Percentiles rank a stretch among this genome's conserved stretches.
Evolutionary conservation across 345 rosid species (phyloP).

Genomic region (Syzygium grande): DNA sequence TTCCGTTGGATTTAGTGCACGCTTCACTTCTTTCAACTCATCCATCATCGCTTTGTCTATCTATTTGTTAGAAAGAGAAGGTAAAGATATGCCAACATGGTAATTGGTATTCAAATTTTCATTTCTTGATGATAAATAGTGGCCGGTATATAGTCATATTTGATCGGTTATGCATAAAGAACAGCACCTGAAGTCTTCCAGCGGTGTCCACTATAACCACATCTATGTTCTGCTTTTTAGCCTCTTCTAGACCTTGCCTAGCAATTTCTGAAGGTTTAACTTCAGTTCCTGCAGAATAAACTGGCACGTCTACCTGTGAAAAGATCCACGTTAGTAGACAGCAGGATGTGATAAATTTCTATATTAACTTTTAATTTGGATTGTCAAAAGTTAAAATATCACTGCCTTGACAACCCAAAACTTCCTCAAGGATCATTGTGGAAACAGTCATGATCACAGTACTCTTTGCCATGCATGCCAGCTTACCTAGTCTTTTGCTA

Average conservation of each 20-base stretch:
- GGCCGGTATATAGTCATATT: not conserved
- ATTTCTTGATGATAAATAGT: not conserved
- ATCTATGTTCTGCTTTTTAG: constrained; percentile 73
- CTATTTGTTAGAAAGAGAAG: constrained; percentile 23
- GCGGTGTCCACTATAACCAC: constrained; percentile 94
- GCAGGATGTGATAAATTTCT: not conserved
- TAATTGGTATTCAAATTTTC: not conserved
- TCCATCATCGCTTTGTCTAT: constrained; percentile 98
- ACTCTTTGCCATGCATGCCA: not conserved
- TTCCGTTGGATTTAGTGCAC: constrained; percentile 75
- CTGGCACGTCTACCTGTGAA: constrained; percentile 85
- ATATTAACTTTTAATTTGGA: not conserved
- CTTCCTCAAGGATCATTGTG: not conserved
- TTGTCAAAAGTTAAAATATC: not conserved
- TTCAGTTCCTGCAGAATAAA: constrained; percentile 80
- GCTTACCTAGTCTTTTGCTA: not conserved
- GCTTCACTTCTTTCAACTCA: constrained; percentile 94
- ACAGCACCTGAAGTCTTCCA: constrained; percentile 90
- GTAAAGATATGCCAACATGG: not conserved
- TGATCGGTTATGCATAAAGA: constrained; percentile 13
- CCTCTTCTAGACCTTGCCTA: constrained; percentile 78
- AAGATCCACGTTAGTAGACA: constrained; percentile 22
- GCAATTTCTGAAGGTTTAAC: constrained; percentile 88
- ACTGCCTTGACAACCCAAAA: not conserved
- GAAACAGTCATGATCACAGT: not conserved